These are phyloP conservation scores for Neocatenulostroma microsporum DNA, from an alignment of 2,329 filamentous ascomycete genomes.

Conservation along the genomic window DNA sequence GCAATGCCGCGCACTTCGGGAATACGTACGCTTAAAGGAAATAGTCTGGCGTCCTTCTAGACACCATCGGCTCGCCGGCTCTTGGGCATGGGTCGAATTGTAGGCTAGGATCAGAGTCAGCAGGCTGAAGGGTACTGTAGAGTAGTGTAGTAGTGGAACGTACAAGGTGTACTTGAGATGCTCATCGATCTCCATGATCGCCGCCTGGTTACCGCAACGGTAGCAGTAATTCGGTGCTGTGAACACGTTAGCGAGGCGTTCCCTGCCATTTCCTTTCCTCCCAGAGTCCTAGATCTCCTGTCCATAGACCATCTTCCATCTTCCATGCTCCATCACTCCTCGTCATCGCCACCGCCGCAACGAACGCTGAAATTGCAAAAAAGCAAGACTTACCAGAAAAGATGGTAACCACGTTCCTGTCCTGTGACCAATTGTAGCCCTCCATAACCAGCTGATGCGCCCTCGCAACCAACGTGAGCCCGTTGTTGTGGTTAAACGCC, in stretches of 20 bases:
- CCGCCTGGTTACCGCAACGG: slow-evolving; percentile 95
- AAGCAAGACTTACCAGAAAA: slow-evolving; percentile 67
- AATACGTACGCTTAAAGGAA: slow-evolving; percentile 65
- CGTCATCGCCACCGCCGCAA: not conserved
- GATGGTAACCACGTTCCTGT: slow-evolving; percentile 95
- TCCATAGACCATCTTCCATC: no score
- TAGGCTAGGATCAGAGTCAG: slow-evolving; percentile 53
- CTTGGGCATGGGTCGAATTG: slow-evolving; percentile 98
- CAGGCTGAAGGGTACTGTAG: not conserved
- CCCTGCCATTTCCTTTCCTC: no score
- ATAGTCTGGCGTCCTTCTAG: slow-evolving; percentile 89
- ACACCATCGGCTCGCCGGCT: slow-evolving; percentile 98
- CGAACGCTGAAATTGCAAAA: not conserved
- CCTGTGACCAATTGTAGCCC: slow-evolving; percentile 99
- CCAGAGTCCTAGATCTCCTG: no score
- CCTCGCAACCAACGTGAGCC: slow-evolving; percentile 86
- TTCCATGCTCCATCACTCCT: not conserved
- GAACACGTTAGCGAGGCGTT: slow-evolving; percentile 23
- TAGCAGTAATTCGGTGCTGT: slow-evolving; percentile 74
- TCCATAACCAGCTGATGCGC: slow-evolving; percentile 99
- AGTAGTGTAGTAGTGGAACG: slow-evolving; percentile 34
- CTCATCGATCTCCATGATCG: slow-evolving; percentile 99
- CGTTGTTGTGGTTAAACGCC: slow-evolving; percentile 99
- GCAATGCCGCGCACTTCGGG: not conserved
- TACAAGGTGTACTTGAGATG: slow-evolving; percentile 99